A percentile compares a stretch with the other conserved stretches of the same genome.
Conservation (phyloP, 805 yeast species). For the Kluyveromyces dobzhanskii region DNA sequence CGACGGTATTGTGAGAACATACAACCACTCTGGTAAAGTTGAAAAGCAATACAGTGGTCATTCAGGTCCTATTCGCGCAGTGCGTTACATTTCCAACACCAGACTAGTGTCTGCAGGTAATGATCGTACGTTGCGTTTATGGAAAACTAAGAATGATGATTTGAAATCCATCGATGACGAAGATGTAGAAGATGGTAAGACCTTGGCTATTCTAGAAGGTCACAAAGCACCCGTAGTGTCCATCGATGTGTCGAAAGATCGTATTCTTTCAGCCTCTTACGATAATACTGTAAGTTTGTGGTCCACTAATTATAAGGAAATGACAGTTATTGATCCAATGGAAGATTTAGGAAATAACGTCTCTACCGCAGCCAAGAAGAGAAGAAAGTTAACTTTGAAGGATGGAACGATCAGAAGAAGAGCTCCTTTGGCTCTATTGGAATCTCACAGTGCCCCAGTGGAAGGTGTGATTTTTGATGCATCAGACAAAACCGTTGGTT, state of each 20-base stretch:
- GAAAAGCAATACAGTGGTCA: constrained; percentile 82
- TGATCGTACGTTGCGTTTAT: constrained; percentile 80
- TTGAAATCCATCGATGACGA: constrained; percentile 27
- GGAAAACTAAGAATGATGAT: constrained; percentile 56
- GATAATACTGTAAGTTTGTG: constrained; percentile 78
- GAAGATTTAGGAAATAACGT: constrained; percentile 37
- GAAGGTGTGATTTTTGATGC: constrained; percentile 73
- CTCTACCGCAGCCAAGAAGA: constrained; percentile 78
- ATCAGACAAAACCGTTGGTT: constrained; percentile 71
- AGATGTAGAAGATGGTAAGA: constrained; percentile 57
- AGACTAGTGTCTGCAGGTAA: constrained; percentile 79
- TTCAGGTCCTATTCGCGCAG: constrained; percentile 76
- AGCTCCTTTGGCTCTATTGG: constrained; percentile 70
- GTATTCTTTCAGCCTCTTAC: constrained; percentile 76
- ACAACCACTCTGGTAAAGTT: constrained; percentile 73
- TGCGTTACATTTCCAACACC: constrained; percentile 67
- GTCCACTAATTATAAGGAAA: constrained; percentile 81
- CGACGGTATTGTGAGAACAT: constrained; percentile 89
- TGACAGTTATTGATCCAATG: constrained; percentile 52
- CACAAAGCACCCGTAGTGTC: constrained; percentile 84
- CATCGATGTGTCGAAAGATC: constrained; percentile 44
- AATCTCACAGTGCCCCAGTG: constrained; percentile 81
- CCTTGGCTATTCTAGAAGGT: constrained; percentile 80
- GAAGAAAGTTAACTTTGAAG: constrained; percentile 72
- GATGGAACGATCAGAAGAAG: constrained; percentile 72